Conservation (phyloP, 2,329 filamentous ascomycete genomes). For the Cercospora zeae-maydis region DNA sequence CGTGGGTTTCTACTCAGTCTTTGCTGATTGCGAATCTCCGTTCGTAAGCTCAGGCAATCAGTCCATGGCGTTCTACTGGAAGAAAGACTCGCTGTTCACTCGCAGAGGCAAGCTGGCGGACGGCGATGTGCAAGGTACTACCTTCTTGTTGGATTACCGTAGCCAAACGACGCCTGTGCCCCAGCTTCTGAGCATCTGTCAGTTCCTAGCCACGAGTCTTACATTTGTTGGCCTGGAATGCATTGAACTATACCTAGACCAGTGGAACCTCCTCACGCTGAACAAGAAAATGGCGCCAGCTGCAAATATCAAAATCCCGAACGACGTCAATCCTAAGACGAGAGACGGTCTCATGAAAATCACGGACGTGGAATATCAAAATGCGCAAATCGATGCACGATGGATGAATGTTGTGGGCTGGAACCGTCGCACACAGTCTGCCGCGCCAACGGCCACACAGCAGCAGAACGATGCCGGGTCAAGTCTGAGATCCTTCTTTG, state of each 20-base stretch:
- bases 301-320: conserved; percentile 67
- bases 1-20: conserved; percentile 97
- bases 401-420: conserved; percentile 88
- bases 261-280: conserved; percentile 74
- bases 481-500: conserved; percentile 71
- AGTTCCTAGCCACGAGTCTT: conserved; percentile 90
- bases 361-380: conserved; percentile 72
- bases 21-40: conserved; percentile 95
- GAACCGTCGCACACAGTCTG: conserved; percentile 51
- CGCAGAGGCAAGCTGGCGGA: conserved; percentile 70
- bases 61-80: conserved; percentile 99
- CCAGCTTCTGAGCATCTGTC: conserved; percentile 77
- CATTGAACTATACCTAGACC: conserved; percentile 88
- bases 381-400: conserved; percentile 84
- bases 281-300: conserved; percentile 83
- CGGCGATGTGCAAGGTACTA: conserved; percentile 59
- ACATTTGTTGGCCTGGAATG: conserved; percentile 88
- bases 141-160: conserved; percentile 92
- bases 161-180: conserved; percentile 84
- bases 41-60: conserved; percentile 90
- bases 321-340: conserved; percentile 75
- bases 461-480: conserved; percentile 39
- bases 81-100: conserved; percentile 94
- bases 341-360: conserved; percentile 88
- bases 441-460: conserved; percentile 17